Evolutionary conservation across 805 yeast species (phyloP).

Genomic region (Candida manassasensis): DNA sequence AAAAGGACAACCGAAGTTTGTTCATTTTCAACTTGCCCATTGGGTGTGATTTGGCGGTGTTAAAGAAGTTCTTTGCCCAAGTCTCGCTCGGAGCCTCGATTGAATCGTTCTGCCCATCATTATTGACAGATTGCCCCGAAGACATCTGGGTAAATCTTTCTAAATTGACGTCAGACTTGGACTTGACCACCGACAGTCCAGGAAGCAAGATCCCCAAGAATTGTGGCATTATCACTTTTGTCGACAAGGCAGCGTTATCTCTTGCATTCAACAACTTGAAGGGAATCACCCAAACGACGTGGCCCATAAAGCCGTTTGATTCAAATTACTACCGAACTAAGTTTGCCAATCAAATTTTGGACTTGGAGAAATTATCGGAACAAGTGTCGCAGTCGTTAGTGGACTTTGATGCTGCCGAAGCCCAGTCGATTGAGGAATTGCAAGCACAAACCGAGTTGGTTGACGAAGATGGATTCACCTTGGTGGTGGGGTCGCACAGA

Average conservation of each 20-base stretch:
- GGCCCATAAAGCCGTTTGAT: slow-evolving; percentile 32
- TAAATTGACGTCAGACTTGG: slow-evolving; percentile 54
- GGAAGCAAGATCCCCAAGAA: slow-evolving; percentile 58
- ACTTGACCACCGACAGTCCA: slow-evolving; percentile 23
- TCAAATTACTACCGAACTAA: slow-evolving; percentile 41
- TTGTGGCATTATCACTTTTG: slow-evolving; percentile 67
- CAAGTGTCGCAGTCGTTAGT: slow-evolving; percentile 58
- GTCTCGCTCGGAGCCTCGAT: slow-evolving; percentile 64
- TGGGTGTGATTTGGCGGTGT: slow-evolving; percentile 44
- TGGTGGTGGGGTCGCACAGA: slow-evolving; percentile 83
- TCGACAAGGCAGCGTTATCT: slow-evolving; percentile 64
- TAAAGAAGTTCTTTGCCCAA: slow-evolving; percentile 54
- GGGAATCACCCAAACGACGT: slow-evolving; percentile 36
- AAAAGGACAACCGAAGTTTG: slow-evolving; percentile 49
- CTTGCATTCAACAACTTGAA: slow-evolving; percentile 63
- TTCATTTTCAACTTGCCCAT: slow-evolving; percentile 77
- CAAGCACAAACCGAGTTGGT: slow-evolving; percentile 56
- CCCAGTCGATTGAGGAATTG: slow-evolving; percentile 51
- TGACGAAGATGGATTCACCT: slow-evolving; percentile 91
- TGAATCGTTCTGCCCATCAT: slow-evolving; percentile 38
- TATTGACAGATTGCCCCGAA: slow-evolving; percentile 36
- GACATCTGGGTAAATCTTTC: slow-evolving; percentile 52
- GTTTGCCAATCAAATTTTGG: slow-evolving; percentile 33
- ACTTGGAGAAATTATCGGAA: slow-evolving; percentile 47
- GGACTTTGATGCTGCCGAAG: slow-evolving; percentile 68